A percentile compares a stretch with the other conserved stretches of the same genome.
Conservation (phyloP, 225 moss, liverwort and hornwort genomes). For the Antitrichia curtipendula region DNA sequence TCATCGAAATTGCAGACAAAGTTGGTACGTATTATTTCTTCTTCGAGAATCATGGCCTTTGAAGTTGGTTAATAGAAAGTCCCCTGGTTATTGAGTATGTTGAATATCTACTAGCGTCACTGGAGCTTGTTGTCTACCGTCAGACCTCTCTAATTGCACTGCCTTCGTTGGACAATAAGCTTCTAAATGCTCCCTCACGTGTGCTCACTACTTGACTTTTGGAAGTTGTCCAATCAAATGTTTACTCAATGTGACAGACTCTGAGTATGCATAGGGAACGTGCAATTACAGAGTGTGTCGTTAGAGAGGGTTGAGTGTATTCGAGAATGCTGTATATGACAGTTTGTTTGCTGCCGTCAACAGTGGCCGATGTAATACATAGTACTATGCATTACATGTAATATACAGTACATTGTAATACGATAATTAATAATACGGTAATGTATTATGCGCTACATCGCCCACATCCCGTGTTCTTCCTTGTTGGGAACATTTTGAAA, state of each 20-base stretch:
- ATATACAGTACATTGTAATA: neutral
- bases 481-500: neutral
- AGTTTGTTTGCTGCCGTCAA: neutral
- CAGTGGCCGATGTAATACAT: neutral
- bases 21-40: conserved; percentile 34
- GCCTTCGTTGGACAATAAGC: neutral
- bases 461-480: neutral
- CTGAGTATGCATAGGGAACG: neutral
- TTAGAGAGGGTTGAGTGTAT: neutral
- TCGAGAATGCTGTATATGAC: neutral
- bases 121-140: neutral
- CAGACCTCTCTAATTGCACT: neutral
- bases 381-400: neutral
- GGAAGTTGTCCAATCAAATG: neutral
- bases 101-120: neutral
- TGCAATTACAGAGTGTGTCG: neutral
- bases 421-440: neutral
- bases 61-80: neutral
- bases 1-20: conserved; percentile 85
- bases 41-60: neutral
- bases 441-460: neutral
- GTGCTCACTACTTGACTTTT: neutral
- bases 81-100: neutral
- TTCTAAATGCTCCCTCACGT: neutral
- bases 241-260: neutral